Evolutionary conservation across 495 filamentous ascomycete species (phyloP).

Genomic region (Achaetomiella virescens): DNA sequence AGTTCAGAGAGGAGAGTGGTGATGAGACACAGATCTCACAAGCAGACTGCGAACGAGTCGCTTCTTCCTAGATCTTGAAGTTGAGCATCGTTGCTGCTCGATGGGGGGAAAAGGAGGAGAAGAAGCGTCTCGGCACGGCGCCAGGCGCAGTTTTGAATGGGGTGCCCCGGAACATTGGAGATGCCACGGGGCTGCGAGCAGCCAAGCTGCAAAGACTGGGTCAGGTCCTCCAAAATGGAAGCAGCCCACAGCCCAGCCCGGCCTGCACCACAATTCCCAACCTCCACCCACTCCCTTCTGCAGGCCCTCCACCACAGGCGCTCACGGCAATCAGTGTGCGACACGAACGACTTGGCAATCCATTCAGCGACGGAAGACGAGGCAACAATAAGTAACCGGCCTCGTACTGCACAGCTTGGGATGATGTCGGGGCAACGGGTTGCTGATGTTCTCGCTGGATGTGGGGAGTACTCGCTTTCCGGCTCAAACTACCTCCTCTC

Average conservation of each 20-base stretch:
- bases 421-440: no score
- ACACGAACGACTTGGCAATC: neutral
- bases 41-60: slow-evolving; percentile 44
- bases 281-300: slow-evolving; percentile 5
- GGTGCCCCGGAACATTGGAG: slow-evolving; percentile 6
- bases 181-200: slow-evolving; percentile 1
- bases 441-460: no score
- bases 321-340: slow-evolving; percentile 4
- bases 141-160: slow-evolving; percentile 41
- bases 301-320: slow-evolving; percentile 1
- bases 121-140: slow-evolving; percentile 28
- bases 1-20: slow-evolving; percentile 11
- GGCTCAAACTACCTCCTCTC: no score
- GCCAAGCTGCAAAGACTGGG: slow-evolving; percentile 7
- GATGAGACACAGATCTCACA: slow-evolving; percentile 33
- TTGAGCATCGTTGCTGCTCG: slow-evolving; percentile 45
- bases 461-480: no score
- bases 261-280: neutral
- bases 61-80: slow-evolving; percentile 43
- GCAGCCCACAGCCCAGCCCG: neutral
- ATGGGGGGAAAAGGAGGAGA: slow-evolving; percentile 34
- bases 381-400: neutral
- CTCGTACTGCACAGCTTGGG: neutral
- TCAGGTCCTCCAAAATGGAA: neutral
- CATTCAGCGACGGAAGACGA: neutral